Conservation (phyloP, 495 filamentous ascomycete genomes). For the Aspergillus ostianus region DNA sequence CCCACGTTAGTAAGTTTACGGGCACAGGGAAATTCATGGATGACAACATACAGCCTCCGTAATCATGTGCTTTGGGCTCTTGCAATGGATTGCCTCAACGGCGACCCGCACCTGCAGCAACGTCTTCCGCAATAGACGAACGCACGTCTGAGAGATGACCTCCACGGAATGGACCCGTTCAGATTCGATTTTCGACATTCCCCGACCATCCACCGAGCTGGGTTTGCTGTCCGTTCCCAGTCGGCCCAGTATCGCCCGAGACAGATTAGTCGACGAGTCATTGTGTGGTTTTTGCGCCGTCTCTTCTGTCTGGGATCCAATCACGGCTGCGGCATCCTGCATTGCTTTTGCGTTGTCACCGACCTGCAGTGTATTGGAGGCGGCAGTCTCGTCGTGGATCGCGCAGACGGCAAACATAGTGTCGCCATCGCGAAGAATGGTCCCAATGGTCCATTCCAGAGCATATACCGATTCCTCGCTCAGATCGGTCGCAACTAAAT, state of each 20-base stretch:
- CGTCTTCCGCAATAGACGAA: slow-evolving; percentile 84
- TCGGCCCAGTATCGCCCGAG: slow-evolving; percentile 37
- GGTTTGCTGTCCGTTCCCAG: slow-evolving; percentile 42
- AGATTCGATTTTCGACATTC: slow-evolving; percentile 61
- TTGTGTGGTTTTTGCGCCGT: slow-evolving; percentile 29
- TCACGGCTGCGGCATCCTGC: slow-evolving; percentile 65
- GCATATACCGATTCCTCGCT: slow-evolving; percentile 93
- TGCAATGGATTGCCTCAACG: slow-evolving; percentile 97
- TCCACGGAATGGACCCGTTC: slow-evolving; percentile 75
- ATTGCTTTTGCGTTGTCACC: slow-evolving; percentile 63
- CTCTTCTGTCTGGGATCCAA: slow-evolving; percentile 50
- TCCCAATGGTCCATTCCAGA: slow-evolving; percentile 95
- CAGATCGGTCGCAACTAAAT: slow-evolving; percentile 88
- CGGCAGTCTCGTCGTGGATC: slow-evolving; percentile 71
- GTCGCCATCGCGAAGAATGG: slow-evolving; percentile 91
- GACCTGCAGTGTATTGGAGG: slow-evolving; percentile 43
- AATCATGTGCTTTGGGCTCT: slow-evolving; percentile 83
- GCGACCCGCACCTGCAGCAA: slow-evolving; percentile 85
- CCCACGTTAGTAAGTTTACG: slow-evolving; percentile 17
- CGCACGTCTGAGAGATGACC: slow-evolving; percentile 73
- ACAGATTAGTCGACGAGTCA: slow-evolving; percentile 21
- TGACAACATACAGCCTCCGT: slow-evolving; percentile 65
- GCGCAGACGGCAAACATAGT: slow-evolving; percentile 90
- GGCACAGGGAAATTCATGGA: slow-evolving; percentile 1
- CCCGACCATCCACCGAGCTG: slow-evolving; percentile 42